phyloP scores from a whole-genome alignment of 176 grass and related monocot species.

The Thalia dealbata region DNA sequence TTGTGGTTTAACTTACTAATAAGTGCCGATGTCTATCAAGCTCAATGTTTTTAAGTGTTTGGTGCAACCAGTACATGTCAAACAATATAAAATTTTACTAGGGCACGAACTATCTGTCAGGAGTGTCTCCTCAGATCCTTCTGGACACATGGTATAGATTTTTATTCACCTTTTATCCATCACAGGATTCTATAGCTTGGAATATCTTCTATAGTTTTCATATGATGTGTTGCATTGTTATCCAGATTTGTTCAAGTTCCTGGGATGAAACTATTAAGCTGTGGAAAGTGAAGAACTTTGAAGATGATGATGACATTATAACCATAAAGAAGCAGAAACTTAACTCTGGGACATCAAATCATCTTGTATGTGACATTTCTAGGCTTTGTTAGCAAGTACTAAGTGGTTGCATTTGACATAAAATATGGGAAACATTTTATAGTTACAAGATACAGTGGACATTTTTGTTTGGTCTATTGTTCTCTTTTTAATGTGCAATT shows the following conservation, averaged over 20 bases:
- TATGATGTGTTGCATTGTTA: conserved; percentile 8
- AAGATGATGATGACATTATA: conserved; percentile 53
- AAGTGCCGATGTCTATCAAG: conserved; percentile 35
- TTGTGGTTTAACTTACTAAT: conserved; percentile 15
- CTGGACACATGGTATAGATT: conserved; percentile 55
- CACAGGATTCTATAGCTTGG: not conserved
- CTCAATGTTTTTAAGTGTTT: conserved; percentile 33
- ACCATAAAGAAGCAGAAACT: conserved; percentile 82
- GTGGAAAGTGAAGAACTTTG: conserved; percentile 58
- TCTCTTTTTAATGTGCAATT: not conserved
- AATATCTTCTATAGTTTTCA: not conserved
- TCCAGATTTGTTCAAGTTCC: conserved; percentile 87
- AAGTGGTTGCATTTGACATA: not conserved
- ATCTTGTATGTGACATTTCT: not conserved
- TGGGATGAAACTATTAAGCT: conserved; percentile 90
- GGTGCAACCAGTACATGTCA: conserved; percentile 34
- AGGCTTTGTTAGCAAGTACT: not conserved
- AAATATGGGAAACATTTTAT: not conserved
- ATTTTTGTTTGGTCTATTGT: not conserved
- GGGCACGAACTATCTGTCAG: conserved; percentile 68
- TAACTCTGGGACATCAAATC: conserved; percentile 43
- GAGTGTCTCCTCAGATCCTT: conserved; percentile 56
- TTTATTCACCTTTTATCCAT: conserved; percentile 13
- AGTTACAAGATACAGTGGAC: not conserved
- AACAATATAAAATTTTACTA: conserved; percentile 69